Percentiles rank a stretch among this genome's conserved stretches.
These are phyloP conservation scores for Boletus sp. DNA, from an alignment of 768 basidiomycete genomes.

Conservation along the genomic window DNA sequence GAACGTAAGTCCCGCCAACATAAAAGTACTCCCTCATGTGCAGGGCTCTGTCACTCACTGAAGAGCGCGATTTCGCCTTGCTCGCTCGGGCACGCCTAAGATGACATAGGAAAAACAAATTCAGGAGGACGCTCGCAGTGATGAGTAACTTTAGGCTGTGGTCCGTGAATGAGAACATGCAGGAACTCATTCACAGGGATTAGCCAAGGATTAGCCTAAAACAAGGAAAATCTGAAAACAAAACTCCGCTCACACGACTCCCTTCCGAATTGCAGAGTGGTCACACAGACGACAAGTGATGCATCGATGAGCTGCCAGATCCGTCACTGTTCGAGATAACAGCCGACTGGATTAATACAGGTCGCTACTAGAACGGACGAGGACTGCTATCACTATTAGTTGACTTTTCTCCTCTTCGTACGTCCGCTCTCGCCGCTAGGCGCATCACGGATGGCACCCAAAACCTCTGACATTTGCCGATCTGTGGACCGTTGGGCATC, in stretches of 20 bases:
- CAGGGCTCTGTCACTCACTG: slow-evolving; percentile 29
- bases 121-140: slow-evolving; percentile 17
- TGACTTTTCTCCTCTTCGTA: slow-evolving; percentile 33
- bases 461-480: slow-evolving; percentile 44
- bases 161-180: slow-evolving; percentile 10
- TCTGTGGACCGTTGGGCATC: slow-evolving; percentile 27
- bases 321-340: too few relatives aligned
- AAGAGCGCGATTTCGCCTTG: not conserved
- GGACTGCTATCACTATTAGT: not conserved
- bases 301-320: too few relatives aligned
- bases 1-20: slow-evolving; percentile 42
- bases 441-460: slow-evolving; percentile 59
- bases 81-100: not conserved
- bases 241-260: too few relatives aligned
- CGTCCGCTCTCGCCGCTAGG: slow-evolving; percentile 45
- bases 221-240: too few relatives aligned
- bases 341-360: not conserved
- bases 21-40: slow-evolving; percentile 51
- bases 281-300: too few relatives aligned
- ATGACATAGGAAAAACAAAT: slow-evolving; percentile 15
- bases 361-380: not conserved
- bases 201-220: too few relatives aligned
- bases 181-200: too few relatives aligned
- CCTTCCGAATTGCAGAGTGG: too few relatives aligned
- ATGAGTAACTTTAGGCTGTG: slow-evolving; percentile 4